These are phyloP conservation scores for Penicillium ochrochloron DNA, from an alignment of 495 filamentous ascomycete species.

Conservation along the genomic window DNA sequence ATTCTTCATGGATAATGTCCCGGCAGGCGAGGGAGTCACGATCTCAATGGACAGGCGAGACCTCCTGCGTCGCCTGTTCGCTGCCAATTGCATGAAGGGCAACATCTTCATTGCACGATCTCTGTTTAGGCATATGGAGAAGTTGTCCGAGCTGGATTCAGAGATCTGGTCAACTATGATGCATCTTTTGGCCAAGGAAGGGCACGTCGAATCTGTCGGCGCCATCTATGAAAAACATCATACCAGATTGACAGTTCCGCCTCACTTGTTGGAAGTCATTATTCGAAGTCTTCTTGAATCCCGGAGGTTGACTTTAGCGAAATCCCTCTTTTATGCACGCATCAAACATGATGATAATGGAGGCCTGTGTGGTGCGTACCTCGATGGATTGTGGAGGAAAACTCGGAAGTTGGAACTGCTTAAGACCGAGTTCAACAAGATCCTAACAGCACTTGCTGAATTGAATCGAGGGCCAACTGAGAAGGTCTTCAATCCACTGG, in stretches of 20 bases:
- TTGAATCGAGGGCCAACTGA: constrained; percentile 38
- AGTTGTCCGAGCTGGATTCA: constrained; percentile 37
- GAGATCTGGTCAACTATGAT: constrained; percentile 48
- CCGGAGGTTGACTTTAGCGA: constrained; percentile 41
- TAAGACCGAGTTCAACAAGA: constrained; percentile 37
- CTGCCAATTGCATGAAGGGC: constrained; percentile 43
- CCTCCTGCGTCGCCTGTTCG: constrained; percentile 39
- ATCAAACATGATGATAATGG: constrained; percentile 41
- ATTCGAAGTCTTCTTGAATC: constrained; percentile 50
- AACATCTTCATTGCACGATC: constrained; percentile 47
- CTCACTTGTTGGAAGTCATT: constrained; percentile 44
- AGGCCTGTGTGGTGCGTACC: constrained; percentile 44
- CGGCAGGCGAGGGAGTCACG: constrained; percentile 15
- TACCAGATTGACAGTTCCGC: constrained; percentile 32
- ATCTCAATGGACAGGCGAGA: constrained; percentile 40
- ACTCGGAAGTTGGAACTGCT: constrained; percentile 46
- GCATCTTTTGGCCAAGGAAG: constrained; percentile 45
- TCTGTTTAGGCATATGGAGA: constrained; percentile 44
- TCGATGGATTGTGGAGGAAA: constrained; percentile 51
- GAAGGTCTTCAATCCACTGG: constrained; percentile 50
- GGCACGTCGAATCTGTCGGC: constrained; percentile 45
- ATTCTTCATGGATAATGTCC: constrained; percentile 39
- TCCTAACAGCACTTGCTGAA: constrained; percentile 33
- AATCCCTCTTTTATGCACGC: constrained; percentile 39
- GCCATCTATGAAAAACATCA: constrained; percentile 40